Percentiles rank a stretch among this genome's conserved stretches.
phyloP scores from a whole-genome alignment of 2,329 filamentous ascomycete genomes.

The Paracorniculantispora psalliotae region DNA sequence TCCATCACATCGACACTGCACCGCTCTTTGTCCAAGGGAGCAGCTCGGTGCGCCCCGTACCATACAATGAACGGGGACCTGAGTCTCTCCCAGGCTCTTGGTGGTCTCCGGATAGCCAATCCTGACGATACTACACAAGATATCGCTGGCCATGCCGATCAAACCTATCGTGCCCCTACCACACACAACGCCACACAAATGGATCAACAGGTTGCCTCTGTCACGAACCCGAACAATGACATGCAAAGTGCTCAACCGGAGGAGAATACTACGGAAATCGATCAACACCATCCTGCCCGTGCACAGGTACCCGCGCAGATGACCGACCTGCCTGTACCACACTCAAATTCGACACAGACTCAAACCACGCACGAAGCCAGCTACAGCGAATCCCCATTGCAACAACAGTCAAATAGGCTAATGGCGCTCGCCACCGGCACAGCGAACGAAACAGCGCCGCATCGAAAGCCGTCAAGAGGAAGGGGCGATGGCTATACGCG shows the following conservation, averaged over 20 bases:
- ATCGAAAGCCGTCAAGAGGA: conserved; percentile 25
- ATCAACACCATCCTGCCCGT: not conserved
- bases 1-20: conserved; percentile 2
- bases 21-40: conserved; percentile 17
- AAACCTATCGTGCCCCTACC: conserved; percentile 1
- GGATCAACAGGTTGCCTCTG: not conserved
- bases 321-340: not conserved
- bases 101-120: conserved; percentile 93
- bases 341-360: not conserved
- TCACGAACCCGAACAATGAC: not conserved
- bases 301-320: not conserved
- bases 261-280: not conserved
- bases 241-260: not conserved
- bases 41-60: conserved; percentile 16
- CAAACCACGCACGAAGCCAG: conserved; percentile 13
- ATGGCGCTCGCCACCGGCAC: not conserved
- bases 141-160: conserved; percentile 18
- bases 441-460: conserved; percentile 46
- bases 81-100: conserved; percentile 86
- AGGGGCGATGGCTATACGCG: not conserved
- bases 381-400: conserved; percentile 13
- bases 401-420: conserved; percentile 9
- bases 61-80: conserved; percentile 81
- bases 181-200: not conserved
- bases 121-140: conserved; percentile 65